Evolutionary conservation across 257 asterid genomes (phyloP), one percentile per base, ranked within the genome.

Genomic region (Misopates orontium): DNA sequence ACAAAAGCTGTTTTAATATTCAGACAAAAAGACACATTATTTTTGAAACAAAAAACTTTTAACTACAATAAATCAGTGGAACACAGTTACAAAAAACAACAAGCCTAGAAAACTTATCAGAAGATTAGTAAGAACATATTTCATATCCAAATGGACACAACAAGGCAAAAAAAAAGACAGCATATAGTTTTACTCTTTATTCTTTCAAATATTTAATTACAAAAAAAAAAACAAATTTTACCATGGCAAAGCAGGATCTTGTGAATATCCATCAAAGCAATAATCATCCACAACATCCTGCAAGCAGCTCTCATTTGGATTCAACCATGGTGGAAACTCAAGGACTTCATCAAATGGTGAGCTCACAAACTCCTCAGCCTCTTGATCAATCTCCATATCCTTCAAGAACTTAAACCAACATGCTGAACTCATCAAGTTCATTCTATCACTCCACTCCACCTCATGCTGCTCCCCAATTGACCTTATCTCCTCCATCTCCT

Each of bases 301-400:
- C 3, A 83, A 78, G 80, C 80, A 78, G 84, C 75, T 75, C 47
- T 82, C 97, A 48, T 73, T 83, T 57, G 86, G 74, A 71, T 84
- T 86, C 45, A 94, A 68, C 99, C 99, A 90, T 3, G 85, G 72
- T 13, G 99, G 99, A 71, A 90, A 85, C 67, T 90, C 97, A 96
- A 88, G 69, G 52, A 68, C 87, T 74, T 88, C 91, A 73, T 82
- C 92, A 71, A 90, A 90, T 16, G 89, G 91, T 48, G 68, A 75
- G 73, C 73, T 64, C 31, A 75, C 74, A 41, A 75, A 77, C 40
- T 76, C 81, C 36, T 60, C 78, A 1, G 23, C 55, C 25, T 73
- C 60, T 24, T 63, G 71, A 62, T 83, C 76, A 48, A 77, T 73
- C 72, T 93, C 99, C 85, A 78, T 89, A 0, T 86, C 31, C 61